Conservation (phyloP, 306 rosid genomes). For the Fagus sylvatica region DNA sequence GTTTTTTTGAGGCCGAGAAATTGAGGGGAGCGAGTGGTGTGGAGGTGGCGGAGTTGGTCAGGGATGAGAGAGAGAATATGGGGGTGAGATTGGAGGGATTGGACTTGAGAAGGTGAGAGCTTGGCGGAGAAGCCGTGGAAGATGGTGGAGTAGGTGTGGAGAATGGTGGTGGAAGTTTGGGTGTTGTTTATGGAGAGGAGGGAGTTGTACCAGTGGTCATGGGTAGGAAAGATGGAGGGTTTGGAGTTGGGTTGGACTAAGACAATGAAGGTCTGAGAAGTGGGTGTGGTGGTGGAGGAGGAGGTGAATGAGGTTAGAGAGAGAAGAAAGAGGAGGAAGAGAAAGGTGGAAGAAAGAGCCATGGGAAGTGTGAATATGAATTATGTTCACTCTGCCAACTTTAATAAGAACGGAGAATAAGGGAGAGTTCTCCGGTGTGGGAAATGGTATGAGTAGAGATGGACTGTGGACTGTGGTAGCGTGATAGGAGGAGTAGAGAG, state of each 20-base stretch:
- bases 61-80: conserved; percentile 66
- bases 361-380: conserved; percentile 15
- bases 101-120: conserved; percentile 54
- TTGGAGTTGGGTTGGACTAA: conserved; percentile 62
- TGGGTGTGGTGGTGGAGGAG: conserved; percentile 11
- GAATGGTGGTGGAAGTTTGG: neutral
- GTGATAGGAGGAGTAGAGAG: neutral
- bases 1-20: conserved; percentile 72
- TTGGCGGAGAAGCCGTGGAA: conserved; percentile 81
- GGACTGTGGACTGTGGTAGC: no score
- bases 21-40: conserved; percentile 89
- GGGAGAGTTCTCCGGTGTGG: neutral
- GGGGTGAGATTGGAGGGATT: conserved; percentile 39
- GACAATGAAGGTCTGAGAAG: conserved; percentile 61
- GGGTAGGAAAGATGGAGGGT: conserved; percentile 80
- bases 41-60: conserved; percentile 63
- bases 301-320: conserved; percentile 1
- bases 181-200: conserved; percentile 47
- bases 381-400: neutral
- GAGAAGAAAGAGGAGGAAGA: conserved; percentile 7
- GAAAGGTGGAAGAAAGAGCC: conserved; percentile 33
- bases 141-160: conserved; percentile 72
- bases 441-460: no score
- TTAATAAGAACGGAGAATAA: conserved; percentile 27
- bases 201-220: conserved; percentile 72